These are phyloP conservation scores for Ophiocordyceps polyrhachis-furcata DNA, from an alignment of 2,329 filamentous ascomycete species.

Conservation along the genomic window DNA sequence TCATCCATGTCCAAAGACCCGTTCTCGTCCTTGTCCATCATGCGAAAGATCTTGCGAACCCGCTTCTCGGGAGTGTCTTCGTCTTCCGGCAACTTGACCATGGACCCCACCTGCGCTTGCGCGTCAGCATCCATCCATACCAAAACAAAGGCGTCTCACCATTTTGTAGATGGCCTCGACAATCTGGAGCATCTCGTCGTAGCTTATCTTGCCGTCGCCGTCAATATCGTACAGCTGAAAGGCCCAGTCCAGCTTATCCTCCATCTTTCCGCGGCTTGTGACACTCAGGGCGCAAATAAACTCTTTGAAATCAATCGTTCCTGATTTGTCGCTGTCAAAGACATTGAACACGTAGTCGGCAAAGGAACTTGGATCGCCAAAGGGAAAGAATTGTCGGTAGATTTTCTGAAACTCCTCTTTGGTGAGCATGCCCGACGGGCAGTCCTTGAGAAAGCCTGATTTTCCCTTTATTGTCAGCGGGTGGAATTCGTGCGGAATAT, in stretches of 20 bases:
- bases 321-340: conserved; percentile 93
- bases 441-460: conserved; percentile 91
- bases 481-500: neutral
- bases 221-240: conserved; percentile 99
- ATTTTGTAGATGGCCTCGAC: conserved; percentile 99
- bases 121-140: neutral
- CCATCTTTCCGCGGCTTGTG: conserved; percentile 94
- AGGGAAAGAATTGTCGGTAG: conserved; percentile 98
- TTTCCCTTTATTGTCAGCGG: neutral
- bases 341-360: conserved; percentile 99
- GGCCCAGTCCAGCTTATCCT: conserved; percentile 98
- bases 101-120: conserved; percentile 63
- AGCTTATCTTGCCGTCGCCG: conserved; percentile 96
- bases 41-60: conserved; percentile 93
- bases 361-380: conserved; percentile 91
- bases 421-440: conserved; percentile 86
- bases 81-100: conserved; percentile 97
- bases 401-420: conserved; percentile 99
- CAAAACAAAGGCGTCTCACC: conserved; percentile 30
- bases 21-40: conserved; percentile 99
- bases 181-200: conserved; percentile 97
- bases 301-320: conserved; percentile 98
- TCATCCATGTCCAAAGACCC: conserved; percentile 92
- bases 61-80: conserved; percentile 98
- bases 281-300: conserved; percentile 97